Conservation (phyloP, 2,329 filamentous ascomycete species). For the Dactylonectria macrodidyma region DNA sequence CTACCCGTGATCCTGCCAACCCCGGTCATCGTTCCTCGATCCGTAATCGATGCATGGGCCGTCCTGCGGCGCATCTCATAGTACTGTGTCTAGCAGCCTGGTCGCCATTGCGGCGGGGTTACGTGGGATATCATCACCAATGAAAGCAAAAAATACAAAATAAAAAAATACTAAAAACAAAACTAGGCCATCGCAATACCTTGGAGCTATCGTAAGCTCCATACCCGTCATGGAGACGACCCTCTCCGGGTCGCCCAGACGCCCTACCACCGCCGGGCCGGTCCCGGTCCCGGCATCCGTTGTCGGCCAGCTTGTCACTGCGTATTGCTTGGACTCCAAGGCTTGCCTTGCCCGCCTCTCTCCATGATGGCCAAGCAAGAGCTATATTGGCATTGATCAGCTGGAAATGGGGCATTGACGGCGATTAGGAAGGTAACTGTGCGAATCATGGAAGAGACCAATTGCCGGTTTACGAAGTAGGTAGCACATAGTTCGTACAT, state of each 20-base stretch:
- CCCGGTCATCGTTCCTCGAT: conserved; percentile 11
- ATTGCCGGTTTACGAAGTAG: background rate
- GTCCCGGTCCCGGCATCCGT: conserved; percentile 44
- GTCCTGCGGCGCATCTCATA: background rate
- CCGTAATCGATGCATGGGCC: conserved; percentile 4
- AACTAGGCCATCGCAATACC: background rate
- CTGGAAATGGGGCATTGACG: background rate
- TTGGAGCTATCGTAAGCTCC: conserved; percentile 8
- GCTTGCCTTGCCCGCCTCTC: background rate
- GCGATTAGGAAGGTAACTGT: background rate
- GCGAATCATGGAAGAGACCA: background rate
- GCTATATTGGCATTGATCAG: background rate
- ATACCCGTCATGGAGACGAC: background rate
- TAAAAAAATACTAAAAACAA: background rate
- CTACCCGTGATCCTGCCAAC: conserved; percentile 10
- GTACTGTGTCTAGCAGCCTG: background rate
- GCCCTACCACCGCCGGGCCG: conserved; percentile 39
- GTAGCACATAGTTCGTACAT: background rate
- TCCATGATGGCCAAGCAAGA: background rate
- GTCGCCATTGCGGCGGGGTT: background rate
- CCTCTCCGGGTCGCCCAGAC: conserved; percentile 5
- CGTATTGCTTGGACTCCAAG: background rate
- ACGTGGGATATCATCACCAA: background rate
- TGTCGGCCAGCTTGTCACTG: conserved; percentile 6
- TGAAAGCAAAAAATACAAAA: background rate